Evolutionary conservation across 164 flowering plant species (phyloP).

Genomic region (Piper betle): DNA sequence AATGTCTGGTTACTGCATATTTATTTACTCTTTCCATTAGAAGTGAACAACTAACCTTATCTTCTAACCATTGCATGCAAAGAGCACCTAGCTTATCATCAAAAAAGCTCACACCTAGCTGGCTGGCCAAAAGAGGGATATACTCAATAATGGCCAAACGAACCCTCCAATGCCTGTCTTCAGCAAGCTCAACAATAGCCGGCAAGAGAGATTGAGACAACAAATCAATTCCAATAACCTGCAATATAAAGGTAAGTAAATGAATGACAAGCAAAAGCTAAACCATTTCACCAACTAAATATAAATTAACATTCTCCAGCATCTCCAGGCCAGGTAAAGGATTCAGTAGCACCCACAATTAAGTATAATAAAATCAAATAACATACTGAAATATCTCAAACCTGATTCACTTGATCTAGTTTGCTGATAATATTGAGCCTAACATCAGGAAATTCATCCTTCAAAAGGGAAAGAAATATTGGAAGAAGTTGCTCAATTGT

Average conservation of each 20-base stretch:
- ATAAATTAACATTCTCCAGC: background rate
- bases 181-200: constrained; percentile 93
- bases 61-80: constrained; percentile 53
- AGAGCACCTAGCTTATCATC: constrained; percentile 23
- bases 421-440: constrained; percentile 97
- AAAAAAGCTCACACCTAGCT: constrained; percentile 66
- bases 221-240: constrained; percentile 16
- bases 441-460: constrained; percentile 98
- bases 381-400: constrained; percentile 5
- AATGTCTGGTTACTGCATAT: background rate
- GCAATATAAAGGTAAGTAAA: background rate
- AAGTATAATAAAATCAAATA: background rate
- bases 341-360: background rate
- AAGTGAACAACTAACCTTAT: constrained; percentile 18
- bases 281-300: background rate
- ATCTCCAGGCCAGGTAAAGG: background rate
- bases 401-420: constrained; percentile 99
- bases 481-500: constrained; percentile 97
- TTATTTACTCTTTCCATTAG: too few species aligned
- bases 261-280: background rate
- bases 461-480: constrained; percentile 84
- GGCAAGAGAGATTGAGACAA: constrained; percentile 31
- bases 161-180: constrained; percentile 92
- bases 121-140: constrained; percentile 80
- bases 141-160: constrained; percentile 86